phyloP scores from a whole-genome alignment of 2,329 filamentous ascomycete species.

The Monosporascus sp. region DNA sequence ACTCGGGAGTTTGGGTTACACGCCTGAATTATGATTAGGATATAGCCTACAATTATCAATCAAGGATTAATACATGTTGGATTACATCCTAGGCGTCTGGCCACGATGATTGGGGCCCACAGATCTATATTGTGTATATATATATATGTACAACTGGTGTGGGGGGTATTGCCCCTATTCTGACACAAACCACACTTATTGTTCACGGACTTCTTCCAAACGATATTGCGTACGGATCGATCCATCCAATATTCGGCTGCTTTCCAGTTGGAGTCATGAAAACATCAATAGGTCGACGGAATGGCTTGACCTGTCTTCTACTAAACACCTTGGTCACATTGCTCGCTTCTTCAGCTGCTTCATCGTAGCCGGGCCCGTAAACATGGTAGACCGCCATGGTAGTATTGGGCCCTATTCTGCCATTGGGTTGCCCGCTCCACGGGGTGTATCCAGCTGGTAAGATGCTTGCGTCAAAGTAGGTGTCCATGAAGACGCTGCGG shows the following conservation, averaged over 20 bases:
- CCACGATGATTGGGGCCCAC: too few relatives aligned
- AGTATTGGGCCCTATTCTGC: constrained; percentile 11
- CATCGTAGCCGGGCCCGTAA: constrained; percentile 14
- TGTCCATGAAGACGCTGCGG: constrained; percentile 50
- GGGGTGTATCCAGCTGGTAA: constrained; percentile 47
- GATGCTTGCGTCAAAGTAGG: constrained; percentile 50
- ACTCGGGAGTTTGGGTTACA: too few relatives aligned
- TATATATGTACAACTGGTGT: too few relatives aligned
- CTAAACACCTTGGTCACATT: constrained; percentile 12
- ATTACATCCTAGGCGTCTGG: too few relatives aligned
- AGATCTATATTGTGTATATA: too few relatives aligned
- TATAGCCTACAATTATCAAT: too few relatives aligned
- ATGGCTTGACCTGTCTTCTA: constrained; percentile 7
- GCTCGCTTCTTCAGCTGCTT: constrained; percentile 10
- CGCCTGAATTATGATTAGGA: too few relatives aligned
- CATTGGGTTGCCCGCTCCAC: constrained; percentile 32
- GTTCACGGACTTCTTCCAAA: too few relatives aligned
- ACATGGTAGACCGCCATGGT: constrained; percentile 15
- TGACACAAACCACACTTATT: too few relatives aligned
- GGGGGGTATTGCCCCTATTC: too few relatives aligned
- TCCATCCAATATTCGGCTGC: constrained; percentile 15
- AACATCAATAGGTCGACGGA: constrained; percentile 13
- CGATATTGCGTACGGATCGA: constrained; percentile 2
- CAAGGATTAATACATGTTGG: too few relatives aligned
- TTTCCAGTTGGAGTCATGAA: constrained; percentile 14